A percentile compares a stretch with the other conserved stretches of the same genome.
Conservation (phyloP, 768 basidiomycete genomes). For the Kondoa malvinella region DNA sequence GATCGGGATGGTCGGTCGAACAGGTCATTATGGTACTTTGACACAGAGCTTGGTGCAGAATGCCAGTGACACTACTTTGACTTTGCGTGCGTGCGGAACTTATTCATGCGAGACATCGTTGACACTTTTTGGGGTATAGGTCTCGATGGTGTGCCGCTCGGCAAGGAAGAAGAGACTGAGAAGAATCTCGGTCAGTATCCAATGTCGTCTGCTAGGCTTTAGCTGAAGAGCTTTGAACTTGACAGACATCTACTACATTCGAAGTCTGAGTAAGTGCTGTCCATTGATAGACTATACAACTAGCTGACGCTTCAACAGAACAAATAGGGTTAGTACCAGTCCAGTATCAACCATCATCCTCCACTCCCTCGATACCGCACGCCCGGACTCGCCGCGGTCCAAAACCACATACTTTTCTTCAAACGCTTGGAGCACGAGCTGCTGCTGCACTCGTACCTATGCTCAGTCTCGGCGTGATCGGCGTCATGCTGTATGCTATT, state of each 20-base stretch:
- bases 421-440: conserved; percentile 11
- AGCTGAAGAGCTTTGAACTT: neutral
- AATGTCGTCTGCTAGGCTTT: no score
- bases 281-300: neutral
- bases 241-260: conserved; percentile 18
- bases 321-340: conserved; percentile 18
- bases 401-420: conserved; percentile 8
- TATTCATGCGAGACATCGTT: neutral
- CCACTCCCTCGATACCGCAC: neutral
- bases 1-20: neutral
- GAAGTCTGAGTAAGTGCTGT: conserved; percentile 9
- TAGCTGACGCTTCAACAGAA: conserved; percentile 8
- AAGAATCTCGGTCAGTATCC: neutral
- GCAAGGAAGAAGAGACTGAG: conserved; percentile 28
- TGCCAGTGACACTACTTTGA: conserved; percentile 22
- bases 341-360: neutral
- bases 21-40: conserved; percentile 24
- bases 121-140: neutral
- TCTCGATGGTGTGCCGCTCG: conserved; percentile 24
- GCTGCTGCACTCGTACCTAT: conserved; percentile 8
- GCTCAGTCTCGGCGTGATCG: conserved; percentile 19
- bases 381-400: conserved; percentile 10
- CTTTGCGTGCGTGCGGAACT: conserved; percentile 8
- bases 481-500: conserved; percentile 19
- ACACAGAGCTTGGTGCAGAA: conserved; percentile 22